These are phyloP conservation scores for Fusarium sp. DNA, from an alignment of 2,329 filamentous ascomycete species.

Conservation along the genomic window DNA sequence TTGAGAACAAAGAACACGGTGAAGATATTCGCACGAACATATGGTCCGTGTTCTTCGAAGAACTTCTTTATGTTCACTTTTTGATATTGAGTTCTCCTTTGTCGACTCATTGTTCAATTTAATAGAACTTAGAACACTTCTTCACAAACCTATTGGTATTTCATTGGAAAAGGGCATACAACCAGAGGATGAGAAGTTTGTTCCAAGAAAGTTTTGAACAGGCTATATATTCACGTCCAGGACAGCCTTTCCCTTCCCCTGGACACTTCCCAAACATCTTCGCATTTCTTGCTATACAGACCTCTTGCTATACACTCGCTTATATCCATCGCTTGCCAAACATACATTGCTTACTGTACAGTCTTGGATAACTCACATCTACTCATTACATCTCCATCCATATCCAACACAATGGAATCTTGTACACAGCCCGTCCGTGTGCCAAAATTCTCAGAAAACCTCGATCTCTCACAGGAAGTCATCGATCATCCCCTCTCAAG, in stretches of 20 bases:
- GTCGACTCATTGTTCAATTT: not conserved
- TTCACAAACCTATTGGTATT: not conserved
- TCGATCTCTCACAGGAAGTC: not conserved
- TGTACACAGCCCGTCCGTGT: not conserved
- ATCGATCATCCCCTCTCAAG: not conserved
- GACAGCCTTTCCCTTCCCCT: not conserved
- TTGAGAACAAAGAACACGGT: conserved; percentile 4
- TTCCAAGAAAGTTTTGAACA: not conserved
- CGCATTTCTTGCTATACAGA: not conserved
- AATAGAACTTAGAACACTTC: not conserved
- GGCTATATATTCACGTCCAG: not conserved
- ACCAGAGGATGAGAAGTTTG: not conserved
- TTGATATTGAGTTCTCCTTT: not conserved
- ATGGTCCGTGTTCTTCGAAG: not conserved
- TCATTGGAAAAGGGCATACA: not conserved
- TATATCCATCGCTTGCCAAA: too few relatives aligned
- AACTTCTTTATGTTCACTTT: not conserved
- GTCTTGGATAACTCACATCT: not conserved
- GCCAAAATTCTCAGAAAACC: conserved; percentile 3
- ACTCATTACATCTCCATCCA: not conserved
- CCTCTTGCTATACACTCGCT: not conserved
- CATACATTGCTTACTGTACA: not conserved
- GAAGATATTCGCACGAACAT: not conserved
- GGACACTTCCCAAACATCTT: not conserved
- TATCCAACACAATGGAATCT: not conserved